Conservation (phyloP, 2,329 filamentous ascomycete species). For the Neofusicoccum ribis region DNA sequence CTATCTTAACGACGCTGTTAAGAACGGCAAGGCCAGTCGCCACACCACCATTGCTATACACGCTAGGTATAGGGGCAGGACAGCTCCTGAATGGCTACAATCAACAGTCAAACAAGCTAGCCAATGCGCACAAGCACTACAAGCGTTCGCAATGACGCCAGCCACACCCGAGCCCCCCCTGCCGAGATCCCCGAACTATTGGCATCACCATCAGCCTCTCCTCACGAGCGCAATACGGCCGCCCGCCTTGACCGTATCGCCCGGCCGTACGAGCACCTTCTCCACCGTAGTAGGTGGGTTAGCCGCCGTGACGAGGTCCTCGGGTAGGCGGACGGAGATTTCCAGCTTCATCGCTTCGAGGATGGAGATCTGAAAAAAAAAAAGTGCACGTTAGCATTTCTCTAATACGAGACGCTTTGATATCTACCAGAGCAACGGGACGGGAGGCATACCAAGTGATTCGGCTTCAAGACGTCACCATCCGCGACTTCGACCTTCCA, state of each 20-base stretch:
- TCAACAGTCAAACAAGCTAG: neutral
- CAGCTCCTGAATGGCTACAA: neutral
- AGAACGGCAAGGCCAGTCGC: neutral
- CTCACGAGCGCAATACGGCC: constrained; percentile 33
- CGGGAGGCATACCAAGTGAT: constrained; percentile 28
- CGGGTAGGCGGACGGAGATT: constrained; percentile 45
- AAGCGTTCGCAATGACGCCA: neutral
- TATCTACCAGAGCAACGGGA: constrained; percentile 8
- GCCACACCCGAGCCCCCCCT: neutral
- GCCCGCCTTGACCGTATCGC: constrained; percentile 41
- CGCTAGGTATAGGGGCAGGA: neutral
- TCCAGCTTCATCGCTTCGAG: constrained; percentile 51
- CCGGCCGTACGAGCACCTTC: constrained; percentile 45
- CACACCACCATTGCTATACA: neutral
- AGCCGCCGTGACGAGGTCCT: constrained; percentile 26
- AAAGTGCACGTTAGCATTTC: neutral
- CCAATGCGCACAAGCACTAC: neutral
- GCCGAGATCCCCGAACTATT: no score
- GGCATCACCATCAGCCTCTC: neutral
- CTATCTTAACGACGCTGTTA: neutral
- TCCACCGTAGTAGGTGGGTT: constrained; percentile 33
- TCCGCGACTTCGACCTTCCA: constrained; percentile 47
- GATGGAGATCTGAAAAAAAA: constrained; percentile 35
- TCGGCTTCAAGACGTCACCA: constrained; percentile 35
- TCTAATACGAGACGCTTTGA: neutral